Percentiles rank a stretch among this genome's conserved stretches.
Evolutionary conservation across 352 stramenopile genomes (phyloP).

Genomic region (Pythium plurisporium): DNA sequence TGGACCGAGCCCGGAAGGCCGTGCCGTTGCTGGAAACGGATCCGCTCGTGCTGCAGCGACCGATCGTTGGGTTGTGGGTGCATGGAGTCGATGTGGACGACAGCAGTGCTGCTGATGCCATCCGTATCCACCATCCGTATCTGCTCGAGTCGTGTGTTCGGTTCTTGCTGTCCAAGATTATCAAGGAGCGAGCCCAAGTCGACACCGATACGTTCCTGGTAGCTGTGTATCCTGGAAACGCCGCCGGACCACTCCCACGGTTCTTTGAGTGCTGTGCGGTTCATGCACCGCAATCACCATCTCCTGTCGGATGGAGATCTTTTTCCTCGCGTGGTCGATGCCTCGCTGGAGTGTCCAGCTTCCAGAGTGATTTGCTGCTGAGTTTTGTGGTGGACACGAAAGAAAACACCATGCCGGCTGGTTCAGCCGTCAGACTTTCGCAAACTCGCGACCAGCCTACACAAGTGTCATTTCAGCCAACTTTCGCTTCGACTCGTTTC

Average conservation of each 20-base stretch:
- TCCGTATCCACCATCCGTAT: slow-evolving; percentile 45
- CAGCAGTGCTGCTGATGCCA: slow-evolving; percentile 15
- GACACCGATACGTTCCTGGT: slow-evolving; percentile 62
- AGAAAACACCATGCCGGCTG: neutral
- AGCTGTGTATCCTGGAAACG: slow-evolving; percentile 41
- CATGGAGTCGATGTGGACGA: slow-evolving; percentile 61
- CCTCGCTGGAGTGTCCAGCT: slow-evolving; percentile 52
- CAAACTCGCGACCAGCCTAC: too few species aligned
- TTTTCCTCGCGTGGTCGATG: slow-evolving; percentile 35
- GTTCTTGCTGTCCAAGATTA: slow-evolving; percentile 42
- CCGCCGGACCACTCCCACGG: slow-evolving; percentile 37
- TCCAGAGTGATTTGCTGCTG: slow-evolving; percentile 47
- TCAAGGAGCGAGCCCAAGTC: slow-evolving; percentile 58
- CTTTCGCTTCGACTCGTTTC: too few species aligned
- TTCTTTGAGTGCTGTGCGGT: slow-evolving; percentile 70
- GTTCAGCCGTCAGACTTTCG: too few species aligned
- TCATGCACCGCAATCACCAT: neutral
- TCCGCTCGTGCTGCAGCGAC: slow-evolving; percentile 58
- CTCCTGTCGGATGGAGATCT: slow-evolving; percentile 33
- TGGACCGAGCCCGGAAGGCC: slow-evolving; percentile 71
- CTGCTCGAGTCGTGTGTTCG: slow-evolving; percentile 55
- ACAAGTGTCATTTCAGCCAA: too few species aligned
- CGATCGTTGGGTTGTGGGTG: slow-evolving; percentile 70
- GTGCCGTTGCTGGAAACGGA: slow-evolving; percentile 71
- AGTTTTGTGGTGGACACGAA: slow-evolving; percentile 22